Base-by-base conservation (phyloP, 306 rosid genomes). In the Adenanthera pavonina region DNA sequence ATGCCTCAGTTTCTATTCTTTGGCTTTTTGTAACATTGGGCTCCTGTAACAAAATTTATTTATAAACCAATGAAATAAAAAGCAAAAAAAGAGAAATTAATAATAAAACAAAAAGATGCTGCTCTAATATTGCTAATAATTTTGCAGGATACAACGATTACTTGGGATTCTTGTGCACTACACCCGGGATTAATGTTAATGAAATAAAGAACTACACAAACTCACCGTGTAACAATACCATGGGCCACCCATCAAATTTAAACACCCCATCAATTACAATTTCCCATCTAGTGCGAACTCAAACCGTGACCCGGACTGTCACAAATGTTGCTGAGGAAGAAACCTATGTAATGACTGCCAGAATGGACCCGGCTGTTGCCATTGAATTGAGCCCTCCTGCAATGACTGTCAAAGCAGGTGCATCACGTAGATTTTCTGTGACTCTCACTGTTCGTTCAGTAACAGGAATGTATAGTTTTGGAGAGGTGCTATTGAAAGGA, bases 81-180 rank as follows among this genome's bases (percentile, higher is more conserved):
- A 2, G 33, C 1, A 5, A 59, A 20, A 59, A 3, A 10, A 5
- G 8, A 16, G 57, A 51, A 67, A 54, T 43, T 2, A 12, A 75
- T 25, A 25, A 25, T 25, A 10, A 61, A 62, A 38, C n/a, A 19
- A 14, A 19, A 8, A 82, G 20, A 60, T 76, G 43, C 35, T 72
- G 11, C 47, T 15, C 61, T 60, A 48, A 72, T 80, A 80, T 53
- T 78, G 74, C 53, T 11, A 30, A 56, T 76, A 15, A 53, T 79
- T 79, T 84, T 77, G 84, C 67, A 96, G 99, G 98, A 61, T 96
- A 88, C 59, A 81, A 86, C 83, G 99, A 96, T 81, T 96, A 93
- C 90, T 71, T 96, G 86, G 98, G 99, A 47, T 96, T 96, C 90
- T 81, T 96, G 89, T 96, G 99, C 90, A 89, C 97, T 69, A 96